phyloP scores from a whole-genome alignment of 2,329 filamentous ascomycete species.

The Fusarium annulatum region DNA sequence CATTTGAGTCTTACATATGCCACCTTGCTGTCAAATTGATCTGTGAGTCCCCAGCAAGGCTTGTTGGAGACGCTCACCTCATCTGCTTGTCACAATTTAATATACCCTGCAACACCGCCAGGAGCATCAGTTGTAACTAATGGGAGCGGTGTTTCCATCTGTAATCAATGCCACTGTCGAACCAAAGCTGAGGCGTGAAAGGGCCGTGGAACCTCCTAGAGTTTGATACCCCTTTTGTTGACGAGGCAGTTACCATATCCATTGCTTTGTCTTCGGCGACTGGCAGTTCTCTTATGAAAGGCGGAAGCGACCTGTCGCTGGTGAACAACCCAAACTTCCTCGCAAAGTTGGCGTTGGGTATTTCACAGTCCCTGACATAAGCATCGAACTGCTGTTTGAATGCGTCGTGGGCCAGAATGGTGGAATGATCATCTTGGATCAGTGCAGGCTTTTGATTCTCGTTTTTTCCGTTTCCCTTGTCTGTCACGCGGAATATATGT shows the following conservation, averaged over 20 bases:
- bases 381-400: slow-evolving; percentile 16
- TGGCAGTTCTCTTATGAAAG: slow-evolving; percentile 52
- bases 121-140: background rate
- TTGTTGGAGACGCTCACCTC: background rate
- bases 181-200: slow-evolving; percentile 58
- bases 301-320: slow-evolving; percentile 48
- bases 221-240: slow-evolving; percentile 43
- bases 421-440: background rate
- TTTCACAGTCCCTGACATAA: slow-evolving; percentile 49
- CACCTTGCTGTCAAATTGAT: background rate
- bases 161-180: slow-evolving; percentile 58
- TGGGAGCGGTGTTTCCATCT: slow-evolving; percentile 46
- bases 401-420: slow-evolving; percentile 7
- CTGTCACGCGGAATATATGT: slow-evolving; percentile 5
- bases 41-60: background rate
- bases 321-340: slow-evolving; percentile 55
- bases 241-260: slow-evolving; percentile 48
- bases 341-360: slow-evolving; percentile 59
- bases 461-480: background rate
- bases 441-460: background rate
- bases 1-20: background rate
- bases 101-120: background rate
- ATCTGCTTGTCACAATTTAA: background rate
- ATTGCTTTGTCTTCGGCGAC: slow-evolving; percentile 56
- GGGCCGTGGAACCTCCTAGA: slow-evolving; percentile 54